phyloP scores from a whole-genome alignment of 495 filamentous ascomycete genomes.

The Tetracladium setigerum region DNA sequence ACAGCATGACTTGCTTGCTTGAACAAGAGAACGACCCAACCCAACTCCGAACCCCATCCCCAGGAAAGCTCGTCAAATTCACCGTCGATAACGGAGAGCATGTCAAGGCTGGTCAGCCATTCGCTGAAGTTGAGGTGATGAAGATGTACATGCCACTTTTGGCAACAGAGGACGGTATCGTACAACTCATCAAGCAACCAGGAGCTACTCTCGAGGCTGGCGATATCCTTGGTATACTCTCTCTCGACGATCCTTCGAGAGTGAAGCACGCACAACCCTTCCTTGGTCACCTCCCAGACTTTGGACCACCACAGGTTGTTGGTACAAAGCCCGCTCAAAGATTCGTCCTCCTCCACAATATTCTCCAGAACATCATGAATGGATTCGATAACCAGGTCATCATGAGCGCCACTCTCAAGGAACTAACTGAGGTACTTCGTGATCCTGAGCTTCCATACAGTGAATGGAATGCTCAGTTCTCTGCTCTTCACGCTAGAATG shows the following conservation, averaged over 20 bases:
- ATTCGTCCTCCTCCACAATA: slow-evolving; percentile 67
- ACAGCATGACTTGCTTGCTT: slow-evolving; percentile 94
- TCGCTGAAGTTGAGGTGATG: slow-evolving; percentile 99
- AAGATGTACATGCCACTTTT: slow-evolving; percentile 99
- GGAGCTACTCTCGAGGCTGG: slow-evolving; percentile 96
- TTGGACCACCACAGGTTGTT: slow-evolving; percentile 77
- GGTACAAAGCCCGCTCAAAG: slow-evolving; percentile 90
- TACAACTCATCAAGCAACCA: slow-evolving; percentile 98
- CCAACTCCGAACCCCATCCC: slow-evolving; percentile 88
- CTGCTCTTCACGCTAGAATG: slow-evolving; percentile 92
- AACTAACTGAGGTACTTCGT: slow-evolving; percentile 82
- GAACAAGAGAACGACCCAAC: slow-evolving; percentile 99
- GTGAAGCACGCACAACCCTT: slow-evolving; percentile 98
- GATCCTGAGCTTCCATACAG: slow-evolving; percentile 89
- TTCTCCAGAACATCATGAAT: slow-evolving; percentile 80
- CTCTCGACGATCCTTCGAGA: slow-evolving; percentile 89
- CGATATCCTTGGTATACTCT: slow-evolving; percentile 96
- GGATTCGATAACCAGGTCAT: slow-evolving; percentile 98
- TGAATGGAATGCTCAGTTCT: slow-evolving; percentile 92
- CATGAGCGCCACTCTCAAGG: slow-evolving; percentile 82
- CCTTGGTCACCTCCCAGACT: slow-evolving; percentile 79
- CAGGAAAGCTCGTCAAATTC: slow-evolving; percentile 98
- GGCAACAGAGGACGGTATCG: slow-evolving; percentile 92
- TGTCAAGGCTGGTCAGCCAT: slow-evolving; percentile 86
- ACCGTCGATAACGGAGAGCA: slow-evolving; percentile 95